Evolutionary conservation across 768 basidiomycete species (phyloP).

Genomic region (Hydnomerulius pinastri): DNA sequence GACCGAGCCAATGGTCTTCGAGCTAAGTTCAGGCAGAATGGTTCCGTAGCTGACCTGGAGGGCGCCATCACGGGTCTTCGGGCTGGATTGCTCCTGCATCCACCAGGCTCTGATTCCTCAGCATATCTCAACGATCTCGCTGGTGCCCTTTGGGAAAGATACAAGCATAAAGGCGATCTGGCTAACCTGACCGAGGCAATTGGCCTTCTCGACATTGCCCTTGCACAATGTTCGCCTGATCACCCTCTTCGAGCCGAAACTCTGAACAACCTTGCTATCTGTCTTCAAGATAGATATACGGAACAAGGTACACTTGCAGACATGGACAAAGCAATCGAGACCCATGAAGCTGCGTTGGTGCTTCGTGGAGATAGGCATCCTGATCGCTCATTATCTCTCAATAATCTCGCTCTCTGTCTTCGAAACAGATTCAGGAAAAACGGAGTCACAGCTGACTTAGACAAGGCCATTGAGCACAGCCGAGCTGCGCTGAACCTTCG

Average conservation of each 20-base stretch:
- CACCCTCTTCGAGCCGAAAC: neutral
- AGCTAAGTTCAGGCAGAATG: neutral
- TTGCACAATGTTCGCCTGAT: neutral
- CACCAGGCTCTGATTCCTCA: neutral
- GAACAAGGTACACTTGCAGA: neutral
- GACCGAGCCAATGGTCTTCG: neutral
- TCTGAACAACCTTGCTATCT: neutral
- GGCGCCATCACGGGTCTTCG: neutral
- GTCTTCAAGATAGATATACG: neutral
- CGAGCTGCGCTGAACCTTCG: neutral
- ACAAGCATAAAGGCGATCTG: neutral
- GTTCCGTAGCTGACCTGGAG: neutral
- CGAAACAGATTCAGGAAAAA: neutral
- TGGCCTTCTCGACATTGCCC: neutral
- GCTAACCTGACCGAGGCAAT: neutral
- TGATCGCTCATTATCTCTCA: neutral
- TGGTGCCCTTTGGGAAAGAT: neutral
- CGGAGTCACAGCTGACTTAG: neutral
- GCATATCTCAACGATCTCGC: constrained; percentile 8
- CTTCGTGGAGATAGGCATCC: neutral
- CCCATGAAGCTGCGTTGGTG: neutral
- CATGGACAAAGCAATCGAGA: neutral
- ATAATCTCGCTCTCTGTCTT: neutral
- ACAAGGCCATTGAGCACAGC: neutral
- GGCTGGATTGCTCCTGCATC: neutral